These are phyloP conservation scores for Dryas integrifolia DNA, from an alignment of 331 rosid genomes.

Conservation along the genomic window DNA sequence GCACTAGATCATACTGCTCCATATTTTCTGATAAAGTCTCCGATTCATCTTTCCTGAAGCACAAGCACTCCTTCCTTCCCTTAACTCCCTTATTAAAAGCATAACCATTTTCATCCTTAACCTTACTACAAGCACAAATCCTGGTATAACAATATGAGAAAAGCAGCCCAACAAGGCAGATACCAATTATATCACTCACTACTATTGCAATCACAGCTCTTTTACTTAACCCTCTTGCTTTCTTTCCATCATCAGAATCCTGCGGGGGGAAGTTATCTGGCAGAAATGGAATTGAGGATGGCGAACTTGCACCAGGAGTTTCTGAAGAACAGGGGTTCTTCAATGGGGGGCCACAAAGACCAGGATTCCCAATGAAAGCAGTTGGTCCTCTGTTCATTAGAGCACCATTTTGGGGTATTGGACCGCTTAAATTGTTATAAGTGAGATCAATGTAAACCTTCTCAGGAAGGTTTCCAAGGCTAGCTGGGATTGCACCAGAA, in stretches of 20 bases:
- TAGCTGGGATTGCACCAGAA: constrained; percentile 75
- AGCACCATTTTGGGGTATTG: constrained; percentile 96
- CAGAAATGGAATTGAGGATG: constrained; percentile 68
- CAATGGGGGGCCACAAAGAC: constrained; percentile 93
- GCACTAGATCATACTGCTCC: constrained; percentile 84
- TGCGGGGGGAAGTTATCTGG: constrained; percentile 54
- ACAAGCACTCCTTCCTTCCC: constrained; percentile 61
- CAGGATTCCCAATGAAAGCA: constrained; percentile 91
- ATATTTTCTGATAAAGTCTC: constrained; percentile 68
- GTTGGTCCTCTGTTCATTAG: constrained; percentile 97
- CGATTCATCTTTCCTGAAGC: constrained; percentile 75
- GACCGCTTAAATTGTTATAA: constrained; percentile 72
- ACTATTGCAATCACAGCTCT: constrained; percentile 66
- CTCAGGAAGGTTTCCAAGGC: constrained; percentile 88
- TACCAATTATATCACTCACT: constrained; percentile 77
- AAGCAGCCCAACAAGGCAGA: constrained; percentile 79
- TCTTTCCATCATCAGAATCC: constrained; percentile 35
- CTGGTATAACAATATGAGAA: constrained; percentile 87
- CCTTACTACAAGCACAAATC: constrained; percentile 54
- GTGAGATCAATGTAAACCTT: constrained; percentile 96
- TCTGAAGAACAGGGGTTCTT: constrained; percentile 74
- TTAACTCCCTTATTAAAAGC: constrained; percentile 51
- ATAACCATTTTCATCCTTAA: constrained; percentile 39
- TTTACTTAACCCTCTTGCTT: constrained; percentile 64
- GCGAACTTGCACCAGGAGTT: constrained; percentile 46